Percentiles rank a stretch among this genome's conserved stretches.
phyloP scores from a whole-genome alignment of 2,329 filamentous ascomycete species.

The Aureobasidium sp. region DNA sequence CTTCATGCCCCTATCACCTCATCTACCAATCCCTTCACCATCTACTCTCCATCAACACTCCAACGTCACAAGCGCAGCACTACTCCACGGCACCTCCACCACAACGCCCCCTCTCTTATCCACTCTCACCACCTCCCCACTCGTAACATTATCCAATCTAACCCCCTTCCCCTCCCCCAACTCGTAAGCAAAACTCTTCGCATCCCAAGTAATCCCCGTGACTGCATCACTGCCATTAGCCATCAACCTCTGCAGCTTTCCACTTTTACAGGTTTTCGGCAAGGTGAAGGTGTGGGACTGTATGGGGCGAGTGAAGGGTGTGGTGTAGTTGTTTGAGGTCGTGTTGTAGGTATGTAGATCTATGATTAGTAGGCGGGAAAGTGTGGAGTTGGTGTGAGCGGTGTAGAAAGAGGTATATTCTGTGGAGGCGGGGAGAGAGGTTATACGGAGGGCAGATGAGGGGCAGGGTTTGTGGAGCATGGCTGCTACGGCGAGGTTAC shows the following conservation, averaged over 20 bases:
- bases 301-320: slow-evolving; percentile 29
- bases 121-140: slow-evolving; percentile 37
- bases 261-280: slow-evolving; percentile 25
- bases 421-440: slow-evolving; percentile 38
- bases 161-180: slow-evolving; percentile 49
- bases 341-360: slow-evolving; percentile 54
- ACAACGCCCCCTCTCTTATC: background rate
- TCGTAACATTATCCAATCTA: slow-evolving; percentile 49
- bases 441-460: slow-evolving; percentile 32
- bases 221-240: slow-evolving; percentile 60
- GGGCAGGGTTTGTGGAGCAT: slow-evolving; percentile 42
- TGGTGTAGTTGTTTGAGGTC: slow-evolving; percentile 37
- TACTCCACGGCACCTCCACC: slow-evolving; percentile 16
- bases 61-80: slow-evolving; percentile 8
- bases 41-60: background rate
- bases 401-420: slow-evolving; percentile 38
- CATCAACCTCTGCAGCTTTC: slow-evolving; percentile 41
- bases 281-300: slow-evolving; percentile 40
- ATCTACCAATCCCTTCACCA: no score
- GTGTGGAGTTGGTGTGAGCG: slow-evolving; percentile 40
- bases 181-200: slow-evolving; percentile 56
- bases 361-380: slow-evolving; percentile 48
- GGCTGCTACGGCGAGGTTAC: slow-evolving; percentile 52
- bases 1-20: no score
- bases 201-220: slow-evolving; percentile 55